These are phyloP conservation scores for Nakazawaea holstii DNA, from an alignment of 805 yeast species.

Conservation along the genomic window DNA sequence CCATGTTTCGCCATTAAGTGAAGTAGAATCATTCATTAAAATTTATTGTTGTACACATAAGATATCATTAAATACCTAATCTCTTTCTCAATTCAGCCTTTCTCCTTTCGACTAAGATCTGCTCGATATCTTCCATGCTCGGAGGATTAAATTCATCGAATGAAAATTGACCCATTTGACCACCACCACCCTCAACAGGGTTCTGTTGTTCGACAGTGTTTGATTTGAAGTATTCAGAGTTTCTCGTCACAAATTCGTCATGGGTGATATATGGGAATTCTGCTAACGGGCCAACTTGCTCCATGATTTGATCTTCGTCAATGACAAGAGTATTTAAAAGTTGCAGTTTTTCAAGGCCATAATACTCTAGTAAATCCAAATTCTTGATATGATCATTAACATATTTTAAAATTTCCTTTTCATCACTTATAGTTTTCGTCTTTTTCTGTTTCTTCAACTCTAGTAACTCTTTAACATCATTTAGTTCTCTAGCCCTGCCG, in stretches of 20 bases:
- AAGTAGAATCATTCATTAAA: too few species aligned
- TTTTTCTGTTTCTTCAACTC: conserved; percentile 24
- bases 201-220: neutral
- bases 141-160: conserved; percentile 27
- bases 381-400: conserved; percentile 16
- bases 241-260: conserved; percentile 13
- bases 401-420: conserved; percentile 12
- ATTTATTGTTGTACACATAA: too few species aligned
- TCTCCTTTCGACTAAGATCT: conserved; percentile 39
- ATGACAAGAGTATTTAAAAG: conserved; percentile 6
- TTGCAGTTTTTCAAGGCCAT: conserved; percentile 34
- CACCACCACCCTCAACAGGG: neutral
- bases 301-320: neutral
- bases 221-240: neutral
- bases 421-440: conserved; percentile 17
- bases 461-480: conserved; percentile 56
- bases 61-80: conserved; percentile 17
- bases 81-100: conserved; percentile 37
- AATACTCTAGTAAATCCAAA: conserved; percentile 29
- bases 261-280: conserved; percentile 6
- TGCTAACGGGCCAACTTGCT: conserved; percentile 12
- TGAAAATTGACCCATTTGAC: conserved; percentile 1
- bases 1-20: too few species aligned
- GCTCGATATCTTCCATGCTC: conserved; percentile 33
- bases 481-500: conserved; percentile 78